A percentile compares a stretch with the other conserved stretches of the same genome.
Conservation (phyloP, 306 rosid species). For the Dryas drummondii region DNA sequence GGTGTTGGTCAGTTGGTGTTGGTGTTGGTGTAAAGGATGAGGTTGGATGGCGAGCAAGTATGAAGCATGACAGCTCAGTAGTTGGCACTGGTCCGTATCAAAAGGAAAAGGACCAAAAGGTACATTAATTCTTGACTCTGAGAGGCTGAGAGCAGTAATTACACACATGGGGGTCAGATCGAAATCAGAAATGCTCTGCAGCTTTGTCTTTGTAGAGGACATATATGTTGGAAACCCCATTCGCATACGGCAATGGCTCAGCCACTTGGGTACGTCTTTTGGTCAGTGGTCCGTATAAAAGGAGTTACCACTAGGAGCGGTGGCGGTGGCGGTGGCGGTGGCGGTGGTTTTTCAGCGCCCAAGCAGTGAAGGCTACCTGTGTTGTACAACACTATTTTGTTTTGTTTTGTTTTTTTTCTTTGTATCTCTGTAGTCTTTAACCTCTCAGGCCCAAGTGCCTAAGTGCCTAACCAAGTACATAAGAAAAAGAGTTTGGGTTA, state of each 20-base stretch:
- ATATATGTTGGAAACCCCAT: background rate
- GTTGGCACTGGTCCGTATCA: background rate
- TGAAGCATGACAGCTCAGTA: background rate
- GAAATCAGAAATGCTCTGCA: background rate
- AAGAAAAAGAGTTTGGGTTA: no score
- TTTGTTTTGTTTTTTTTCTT: no score
- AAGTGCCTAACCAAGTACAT: no score
- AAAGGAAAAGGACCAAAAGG: background rate
- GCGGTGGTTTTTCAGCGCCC: background rate
- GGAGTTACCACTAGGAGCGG: background rate
- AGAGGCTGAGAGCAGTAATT: conserved; percentile 1
- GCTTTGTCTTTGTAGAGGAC: background rate
- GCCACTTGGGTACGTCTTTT: background rate
- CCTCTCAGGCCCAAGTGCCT: no score
- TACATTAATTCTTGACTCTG: background rate
- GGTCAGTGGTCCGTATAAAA: conserved; percentile 5
- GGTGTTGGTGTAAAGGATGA: background rate
- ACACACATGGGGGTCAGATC: conserved; percentile 7
- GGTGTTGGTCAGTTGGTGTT: background rate
- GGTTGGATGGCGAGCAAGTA: background rate
- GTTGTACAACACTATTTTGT: no score
- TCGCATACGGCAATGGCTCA: background rate
- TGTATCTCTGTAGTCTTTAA: no score
- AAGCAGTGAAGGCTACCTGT: background rate
- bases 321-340: background rate